Conservation (phyloP, 2,329 filamentous ascomycete species). For the Colletotrichum paranaense region DNA sequence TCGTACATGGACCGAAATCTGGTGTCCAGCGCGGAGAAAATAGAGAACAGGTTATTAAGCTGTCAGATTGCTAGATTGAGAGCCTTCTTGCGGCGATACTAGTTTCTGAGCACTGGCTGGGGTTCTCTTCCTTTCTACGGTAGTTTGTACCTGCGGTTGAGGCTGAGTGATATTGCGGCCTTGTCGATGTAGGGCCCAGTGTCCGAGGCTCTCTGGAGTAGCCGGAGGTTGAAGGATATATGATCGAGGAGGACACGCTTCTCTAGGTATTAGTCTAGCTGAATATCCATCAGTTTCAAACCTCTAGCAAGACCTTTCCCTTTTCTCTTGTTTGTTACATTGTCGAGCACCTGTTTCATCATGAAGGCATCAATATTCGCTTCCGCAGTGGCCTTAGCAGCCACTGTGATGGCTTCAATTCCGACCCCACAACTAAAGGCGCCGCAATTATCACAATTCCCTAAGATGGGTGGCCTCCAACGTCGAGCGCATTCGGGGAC, state of each 20-base stretch:
- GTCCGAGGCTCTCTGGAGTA: background rate
- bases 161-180: background rate
- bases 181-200: background rate
- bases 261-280: background rate
- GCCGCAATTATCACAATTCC: no score
- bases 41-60: background rate
- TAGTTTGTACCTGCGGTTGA: background rate
- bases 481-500: background rate
- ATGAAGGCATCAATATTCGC: conserved; percentile 7
- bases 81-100: background rate
- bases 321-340: background rate
- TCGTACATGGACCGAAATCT: background rate
- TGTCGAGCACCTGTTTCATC: background rate
- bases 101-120: background rate
- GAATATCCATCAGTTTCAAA: background rate
- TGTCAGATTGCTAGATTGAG: background rate
- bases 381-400: background rate
- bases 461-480: background rate
- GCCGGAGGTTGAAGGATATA: background rate
- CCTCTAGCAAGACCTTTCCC: background rate
- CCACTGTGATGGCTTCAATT: background rate
- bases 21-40: background rate
- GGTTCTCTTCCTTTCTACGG: background rate
- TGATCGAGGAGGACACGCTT: background rate
- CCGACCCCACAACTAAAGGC: background rate